These are phyloP conservation scores for Edaphochlamys debaryana DNA, from an alignment of 139 green algal species.

Conservation along the genomic window DNA sequence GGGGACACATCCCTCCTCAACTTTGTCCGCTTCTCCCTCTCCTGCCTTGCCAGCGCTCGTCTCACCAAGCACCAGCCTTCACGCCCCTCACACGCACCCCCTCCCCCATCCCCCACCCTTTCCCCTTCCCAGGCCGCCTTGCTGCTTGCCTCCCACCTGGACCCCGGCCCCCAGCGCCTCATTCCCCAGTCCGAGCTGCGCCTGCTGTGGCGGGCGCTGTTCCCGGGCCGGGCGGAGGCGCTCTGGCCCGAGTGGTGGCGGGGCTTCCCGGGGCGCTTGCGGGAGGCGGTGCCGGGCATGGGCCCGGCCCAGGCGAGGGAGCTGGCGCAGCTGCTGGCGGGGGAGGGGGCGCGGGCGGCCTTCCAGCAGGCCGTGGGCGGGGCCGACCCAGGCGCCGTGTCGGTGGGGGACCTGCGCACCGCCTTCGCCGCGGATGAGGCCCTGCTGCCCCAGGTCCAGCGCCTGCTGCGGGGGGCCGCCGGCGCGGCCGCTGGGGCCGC, in stretches of 20 bases:
- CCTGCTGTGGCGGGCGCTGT: background rate
- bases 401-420: background rate
- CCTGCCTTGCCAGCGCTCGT: no score
- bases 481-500: background rate
- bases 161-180: constrained; percentile 1
- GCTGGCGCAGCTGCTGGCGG: background rate
- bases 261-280: background rate
- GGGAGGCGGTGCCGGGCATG: no score
- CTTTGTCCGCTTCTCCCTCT: no score
- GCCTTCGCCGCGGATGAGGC: background rate
- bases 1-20: no score
- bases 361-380: background rate
- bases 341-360: background rate
- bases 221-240: background rate
- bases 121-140: no score
- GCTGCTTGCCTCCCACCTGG: background rate
- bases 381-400: background rate
- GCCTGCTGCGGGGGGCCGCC: no score
- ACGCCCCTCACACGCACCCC: no score
- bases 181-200: constrained; percentile 13
- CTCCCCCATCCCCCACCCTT: no score
- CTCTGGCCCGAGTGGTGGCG: background rate
- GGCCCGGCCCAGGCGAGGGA: background rate
- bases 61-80: no score
- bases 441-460: background rate